A percentile compares a stretch with the other conserved stretches of the same genome.
These are phyloP conservation scores for Puccinia novopanici DNA, from an alignment of 1,284 basidiomycete genomes.

Conservation along the genomic window DNA sequence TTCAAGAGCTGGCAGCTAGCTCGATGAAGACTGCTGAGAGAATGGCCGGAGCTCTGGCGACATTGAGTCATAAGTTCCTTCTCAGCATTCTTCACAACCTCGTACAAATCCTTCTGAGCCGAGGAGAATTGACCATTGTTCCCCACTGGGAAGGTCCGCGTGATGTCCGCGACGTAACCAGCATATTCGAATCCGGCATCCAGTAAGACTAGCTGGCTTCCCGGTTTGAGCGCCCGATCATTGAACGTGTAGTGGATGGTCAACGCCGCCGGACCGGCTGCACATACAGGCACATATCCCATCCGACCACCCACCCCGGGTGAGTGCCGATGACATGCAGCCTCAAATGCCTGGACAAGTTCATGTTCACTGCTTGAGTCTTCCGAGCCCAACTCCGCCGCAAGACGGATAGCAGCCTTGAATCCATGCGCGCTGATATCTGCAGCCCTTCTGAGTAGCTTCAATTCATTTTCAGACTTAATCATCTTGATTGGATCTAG, in stretches of 20 bases:
- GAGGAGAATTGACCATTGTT: constrained; percentile 67
- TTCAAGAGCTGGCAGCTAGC: constrained; percentile 72
- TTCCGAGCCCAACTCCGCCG: constrained; percentile 58
- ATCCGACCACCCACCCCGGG: constrained; percentile 66
- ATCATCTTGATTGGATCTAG: constrained; percentile 68
- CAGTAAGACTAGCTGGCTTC: constrained; percentile 76
- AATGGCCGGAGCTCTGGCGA: constrained; percentile 64
- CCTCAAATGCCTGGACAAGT: constrained; percentile 84
- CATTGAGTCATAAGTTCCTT: constrained; percentile 63
- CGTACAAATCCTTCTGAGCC: constrained; percentile 84
- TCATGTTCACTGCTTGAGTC: constrained; percentile 72
- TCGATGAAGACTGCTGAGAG: constrained; percentile 77
- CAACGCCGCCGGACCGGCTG: constrained; percentile 72
- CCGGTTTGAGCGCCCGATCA: constrained; percentile 70
- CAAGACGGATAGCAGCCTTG: constrained; percentile 76
- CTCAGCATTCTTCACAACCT: constrained; percentile 75
- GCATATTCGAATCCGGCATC: constrained; percentile 65
- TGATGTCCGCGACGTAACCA: constrained; percentile 47
- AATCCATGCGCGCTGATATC: constrained; percentile 75
- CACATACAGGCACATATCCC: constrained; percentile 92
- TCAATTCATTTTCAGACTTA: constrained; percentile 72
- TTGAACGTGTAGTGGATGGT: constrained; percentile 92
- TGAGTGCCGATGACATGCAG: constrained; percentile 72
- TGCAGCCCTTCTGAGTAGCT: constrained; percentile 72
- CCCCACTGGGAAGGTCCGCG: constrained; percentile 45